These are phyloP conservation scores for Kwoniella heveanensis DNA, from an alignment of 768 basidiomycete species.

Conservation along the genomic window DNA sequence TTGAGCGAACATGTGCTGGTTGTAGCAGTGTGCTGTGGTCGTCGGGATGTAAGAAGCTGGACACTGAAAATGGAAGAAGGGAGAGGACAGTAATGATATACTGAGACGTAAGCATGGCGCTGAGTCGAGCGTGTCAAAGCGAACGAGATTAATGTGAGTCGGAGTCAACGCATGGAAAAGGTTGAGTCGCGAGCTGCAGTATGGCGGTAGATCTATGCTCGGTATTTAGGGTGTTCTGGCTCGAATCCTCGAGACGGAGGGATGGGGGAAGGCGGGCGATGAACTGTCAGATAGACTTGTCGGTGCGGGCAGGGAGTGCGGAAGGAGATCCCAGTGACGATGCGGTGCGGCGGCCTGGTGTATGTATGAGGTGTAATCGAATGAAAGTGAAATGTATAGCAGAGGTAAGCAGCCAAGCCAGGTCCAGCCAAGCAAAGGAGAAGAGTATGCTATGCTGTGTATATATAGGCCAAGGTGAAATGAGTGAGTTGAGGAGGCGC, in stretches of 20 bases:
- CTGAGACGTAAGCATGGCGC: slow-evolving; percentile 17
- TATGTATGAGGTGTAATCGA: neutral
- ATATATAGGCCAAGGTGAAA: no score
- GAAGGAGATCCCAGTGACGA: neutral
- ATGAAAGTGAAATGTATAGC: no score
- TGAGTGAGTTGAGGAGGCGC: neutral
- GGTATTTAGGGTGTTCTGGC: no score
- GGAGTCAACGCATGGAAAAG: no score
- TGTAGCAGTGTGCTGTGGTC: neutral
- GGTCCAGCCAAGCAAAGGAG: neutral
- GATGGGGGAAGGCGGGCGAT: no score
- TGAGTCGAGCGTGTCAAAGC: neutral
- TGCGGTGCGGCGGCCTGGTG: slow-evolving; percentile 9
- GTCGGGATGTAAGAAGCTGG: slow-evolving; percentile 2
- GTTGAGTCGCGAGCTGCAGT: no score
- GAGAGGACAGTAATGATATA: slow-evolving; percentile 22
- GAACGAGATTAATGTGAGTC: no score
- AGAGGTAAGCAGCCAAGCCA: neutral
- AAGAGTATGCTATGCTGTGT: no score
- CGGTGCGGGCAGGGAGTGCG: neutral
- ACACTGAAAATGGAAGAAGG: slow-evolving; percentile 21
- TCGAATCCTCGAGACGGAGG: no score
- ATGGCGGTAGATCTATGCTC: no score
- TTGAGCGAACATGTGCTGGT: neutral
- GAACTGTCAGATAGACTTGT: slow-evolving; percentile 15